Evolutionary conservation across 1,139 yeast species (phyloP), one percentile per base, ranked within the genome.

Genomic region (Schwanniomyces etchellsii): DNA sequence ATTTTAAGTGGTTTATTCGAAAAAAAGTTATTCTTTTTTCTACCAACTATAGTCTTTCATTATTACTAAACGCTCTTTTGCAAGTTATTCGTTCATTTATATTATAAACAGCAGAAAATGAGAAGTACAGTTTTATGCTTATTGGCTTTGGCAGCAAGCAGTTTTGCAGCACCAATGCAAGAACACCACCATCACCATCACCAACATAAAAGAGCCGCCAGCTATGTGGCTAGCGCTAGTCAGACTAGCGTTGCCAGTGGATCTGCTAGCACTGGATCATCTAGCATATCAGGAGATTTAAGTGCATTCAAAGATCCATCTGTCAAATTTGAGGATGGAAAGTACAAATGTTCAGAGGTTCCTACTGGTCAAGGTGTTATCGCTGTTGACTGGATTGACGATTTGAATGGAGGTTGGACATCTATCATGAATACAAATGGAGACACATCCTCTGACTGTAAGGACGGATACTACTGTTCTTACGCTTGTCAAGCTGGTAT

Each of bases 401-500:
- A 77, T 38, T 35, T 48, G 16, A 49, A 52, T 31, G 94, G 91
- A 44, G 98, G 98, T 46, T 91, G 94, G 94, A 76, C 96, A 33
- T 86, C 96, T 35, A 74, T 91, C 48, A 55, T 58, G 51, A 63
- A 76, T 53, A 56, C 69, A 40, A 73, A 76, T 52, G 75, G 76
- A 45, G 74, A 81, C 37, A 70, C 88, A 45, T 77, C 88, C 38
- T 52, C 64, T 64, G 33, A 40, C 31, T 91, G 98, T 71, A 52
- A 67, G 47, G 95, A 86, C 45, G 97, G 96, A 40, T 76, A 75
- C 55, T 86, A 83, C 77, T 91, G 97, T 67, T 89, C 97, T 40
- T 89, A 88, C 61, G 95, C 96, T 35, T 88, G 97, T 70, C 86
- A 83, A 64, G 74, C 95, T 27, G 97, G 96, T 69, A 82, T 82